Percentiles rank a stretch among this genome's conserved stretches.
Conservation (phyloP, 2,329 filamentous ascomycete genomes). For the Aspergillus felis region DNA sequence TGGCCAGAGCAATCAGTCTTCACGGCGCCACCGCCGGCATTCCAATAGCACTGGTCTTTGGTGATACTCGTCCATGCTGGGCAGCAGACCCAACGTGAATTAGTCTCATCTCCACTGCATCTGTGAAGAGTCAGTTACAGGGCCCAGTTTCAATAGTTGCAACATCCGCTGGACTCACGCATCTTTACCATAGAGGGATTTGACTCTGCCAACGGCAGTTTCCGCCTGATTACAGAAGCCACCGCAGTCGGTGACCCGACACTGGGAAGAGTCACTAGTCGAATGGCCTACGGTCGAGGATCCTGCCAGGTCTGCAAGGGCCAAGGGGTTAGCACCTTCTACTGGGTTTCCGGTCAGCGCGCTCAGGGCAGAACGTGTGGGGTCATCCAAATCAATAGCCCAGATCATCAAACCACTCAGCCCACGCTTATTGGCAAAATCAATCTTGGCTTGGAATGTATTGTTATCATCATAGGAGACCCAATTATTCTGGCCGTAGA, state of each 20-base stretch:
- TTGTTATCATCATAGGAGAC: slow-evolving; percentile 2
- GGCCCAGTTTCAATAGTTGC: too few species aligned
- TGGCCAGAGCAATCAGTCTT: too few species aligned
- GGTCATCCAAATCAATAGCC: slow-evolving; percentile 2
- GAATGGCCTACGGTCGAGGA: background rate
- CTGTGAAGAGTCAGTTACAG: too few species aligned
- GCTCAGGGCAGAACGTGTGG: background rate
- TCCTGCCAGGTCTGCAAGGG: background rate
- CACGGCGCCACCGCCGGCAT: too few species aligned
- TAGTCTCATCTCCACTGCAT: too few species aligned
- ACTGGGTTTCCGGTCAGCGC: background rate
- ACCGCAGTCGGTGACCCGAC: background rate
- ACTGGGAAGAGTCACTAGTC: background rate
- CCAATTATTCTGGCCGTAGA: slow-evolving; percentile 1
- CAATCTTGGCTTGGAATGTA: background rate
- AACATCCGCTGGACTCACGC: too few species aligned
- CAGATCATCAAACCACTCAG: slow-evolving; percentile 4
- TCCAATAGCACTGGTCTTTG: too few species aligned
- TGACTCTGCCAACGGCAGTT: background rate
- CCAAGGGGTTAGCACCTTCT: background rate
- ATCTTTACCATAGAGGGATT: too few species aligned
- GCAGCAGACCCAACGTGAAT: too few species aligned
- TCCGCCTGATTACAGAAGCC: background rate
- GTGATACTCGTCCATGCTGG: too few species aligned
- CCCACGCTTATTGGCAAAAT: background rate